Base-by-base conservation (phyloP, 352 stramenopile species). In the Peronosclerospora sorghi region DNA sequence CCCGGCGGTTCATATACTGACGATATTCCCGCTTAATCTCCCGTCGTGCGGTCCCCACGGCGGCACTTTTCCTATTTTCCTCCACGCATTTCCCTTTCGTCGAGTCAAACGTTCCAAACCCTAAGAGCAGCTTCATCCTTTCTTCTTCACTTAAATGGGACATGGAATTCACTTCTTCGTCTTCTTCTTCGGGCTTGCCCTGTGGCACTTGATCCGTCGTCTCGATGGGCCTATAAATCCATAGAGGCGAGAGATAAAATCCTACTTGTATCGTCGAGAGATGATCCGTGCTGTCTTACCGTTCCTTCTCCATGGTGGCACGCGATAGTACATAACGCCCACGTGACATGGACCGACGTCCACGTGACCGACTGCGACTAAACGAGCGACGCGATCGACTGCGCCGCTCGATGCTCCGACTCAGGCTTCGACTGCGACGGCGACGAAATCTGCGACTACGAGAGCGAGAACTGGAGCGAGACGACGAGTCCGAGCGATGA, bases 1-100 rank as follows among this genome's bases (percentile, higher is more conserved):
- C 88, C 58, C 94, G 93, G 41, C 94, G 79, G 68, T 98, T 97
- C 93, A 97, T 98, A 65, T 98, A 98, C 64, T 98, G 92, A 18
- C 94, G 69, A 72, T 98, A 98, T 58, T 97, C 91, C 29, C 91
- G 69, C 52, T 94, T 94, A 44, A 80, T 94, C 49, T 96, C 93
- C 35, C 92, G 95, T 30, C 76, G 68, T 8, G 74, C 65, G 4
- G 71, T 83, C 8, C 94, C 94, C 21, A 65, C 55, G 1, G 91
- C 92, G 0, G 84, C 73, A 14, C 73, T 70, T 0, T 56, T 65
- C 28, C 83, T 44, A 68, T 98, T 98, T 59, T 97, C 91, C 8
- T 89, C 71, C n/a, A 98, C 88, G 1, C 53, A 42, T 44, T 94
- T 85, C 45, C 84, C 89, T 56, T 97, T 97, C 32, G 87, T 98